Evolutionary conservation across 805 yeast genomes (phyloP).

Genomic region (Kazachstania psychrophila): DNA sequence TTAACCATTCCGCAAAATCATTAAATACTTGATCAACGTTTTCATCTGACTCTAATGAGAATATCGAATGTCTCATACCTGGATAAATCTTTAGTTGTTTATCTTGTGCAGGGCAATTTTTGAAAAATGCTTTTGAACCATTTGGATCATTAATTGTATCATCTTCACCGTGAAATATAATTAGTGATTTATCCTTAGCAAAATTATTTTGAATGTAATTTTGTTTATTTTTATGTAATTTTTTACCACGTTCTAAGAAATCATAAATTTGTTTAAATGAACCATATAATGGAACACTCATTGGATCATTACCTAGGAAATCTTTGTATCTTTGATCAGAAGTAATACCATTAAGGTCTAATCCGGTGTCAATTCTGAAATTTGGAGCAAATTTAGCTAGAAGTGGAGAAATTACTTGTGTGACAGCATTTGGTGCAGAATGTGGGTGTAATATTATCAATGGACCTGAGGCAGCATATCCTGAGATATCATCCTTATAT

Average conservation of each 20-base stretch:
- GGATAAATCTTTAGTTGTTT: constrained; percentile 18
- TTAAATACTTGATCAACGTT: constrained; percentile 30
- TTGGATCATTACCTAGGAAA: constrained; percentile 37
- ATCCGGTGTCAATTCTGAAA: constrained; percentile 43
- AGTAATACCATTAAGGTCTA: constrained; percentile 48
- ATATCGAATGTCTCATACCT: constrained; percentile 35
- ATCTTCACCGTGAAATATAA: constrained; percentile 53
- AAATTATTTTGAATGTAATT: constrained; percentile 28
- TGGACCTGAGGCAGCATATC: constrained; percentile 50
- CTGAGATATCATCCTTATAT: constrained; percentile 37
- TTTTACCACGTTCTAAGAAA: constrained; percentile 53
- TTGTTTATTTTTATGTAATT: constrained; percentile 34
- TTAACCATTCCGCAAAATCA: constrained; percentile 36
- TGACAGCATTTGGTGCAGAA: constrained; percentile 42
- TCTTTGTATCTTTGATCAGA: constrained; percentile 38
- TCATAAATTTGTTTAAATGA: constrained; percentile 48
- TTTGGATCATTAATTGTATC: constrained; percentile 52
- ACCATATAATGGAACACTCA: constrained; percentile 41
- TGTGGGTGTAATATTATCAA: constrained; percentile 48
- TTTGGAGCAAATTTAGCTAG: constrained; percentile 38
- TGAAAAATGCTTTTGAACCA: constrained; percentile 38
- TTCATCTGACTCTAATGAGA: constrained; percentile 39
- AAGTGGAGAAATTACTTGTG: constrained; percentile 36
- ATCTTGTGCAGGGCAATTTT: constrained; percentile 23
- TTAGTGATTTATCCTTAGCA: constrained; percentile 35